A percentile compares a stretch with the other conserved stretches of the same genome.
Evolutionary conservation across 306 rosid species (phyloP).

Genomic region (Vachellia pachyceras): DNA sequence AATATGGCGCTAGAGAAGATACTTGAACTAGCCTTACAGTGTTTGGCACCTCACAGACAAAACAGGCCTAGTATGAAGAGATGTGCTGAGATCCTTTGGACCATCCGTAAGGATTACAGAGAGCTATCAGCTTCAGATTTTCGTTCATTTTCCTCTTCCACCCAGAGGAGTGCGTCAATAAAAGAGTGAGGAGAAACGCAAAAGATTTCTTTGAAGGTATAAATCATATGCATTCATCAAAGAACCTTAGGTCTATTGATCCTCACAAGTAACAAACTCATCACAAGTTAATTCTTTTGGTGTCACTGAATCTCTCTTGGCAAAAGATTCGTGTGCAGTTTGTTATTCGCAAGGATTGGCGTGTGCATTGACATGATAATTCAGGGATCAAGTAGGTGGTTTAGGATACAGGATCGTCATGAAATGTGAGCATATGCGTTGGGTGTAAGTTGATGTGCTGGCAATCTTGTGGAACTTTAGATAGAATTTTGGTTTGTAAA

Average conservation of each 20-base stretch:
- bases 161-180: slow-evolving; percentile 54
- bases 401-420: neutral
- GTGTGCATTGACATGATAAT: neutral
- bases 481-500: slow-evolving; percentile 43
- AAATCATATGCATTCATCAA: slow-evolving; percentile 19
- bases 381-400: neutral
- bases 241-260: slow-evolving; percentile 9
- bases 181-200: slow-evolving; percentile 39
- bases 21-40: slow-evolving; percentile 87
- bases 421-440: slow-evolving; percentile 31
- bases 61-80: slow-evolving; percentile 84
- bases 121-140: slow-evolving; percentile 61
- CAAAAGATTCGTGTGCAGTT: neutral
- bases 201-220: neutral
- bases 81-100: slow-evolving; percentile 93
- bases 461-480: slow-evolving; percentile 39
- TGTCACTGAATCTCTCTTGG: neutral
- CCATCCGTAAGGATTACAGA: slow-evolving; percentile 84
- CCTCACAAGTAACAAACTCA: neutral
- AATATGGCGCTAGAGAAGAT: slow-evolving; percentile 66
- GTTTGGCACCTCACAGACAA: slow-evolving; percentile 93
- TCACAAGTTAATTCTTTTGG: neutral
- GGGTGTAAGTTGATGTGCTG: slow-evolving; percentile 11
- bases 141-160: slow-evolving; percentile 62
- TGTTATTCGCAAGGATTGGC: neutral